These are phyloP conservation scores for Colletotrichum tropicicola DNA, from an alignment of 2,329 filamentous ascomycete genomes.

Conservation along the genomic window DNA sequence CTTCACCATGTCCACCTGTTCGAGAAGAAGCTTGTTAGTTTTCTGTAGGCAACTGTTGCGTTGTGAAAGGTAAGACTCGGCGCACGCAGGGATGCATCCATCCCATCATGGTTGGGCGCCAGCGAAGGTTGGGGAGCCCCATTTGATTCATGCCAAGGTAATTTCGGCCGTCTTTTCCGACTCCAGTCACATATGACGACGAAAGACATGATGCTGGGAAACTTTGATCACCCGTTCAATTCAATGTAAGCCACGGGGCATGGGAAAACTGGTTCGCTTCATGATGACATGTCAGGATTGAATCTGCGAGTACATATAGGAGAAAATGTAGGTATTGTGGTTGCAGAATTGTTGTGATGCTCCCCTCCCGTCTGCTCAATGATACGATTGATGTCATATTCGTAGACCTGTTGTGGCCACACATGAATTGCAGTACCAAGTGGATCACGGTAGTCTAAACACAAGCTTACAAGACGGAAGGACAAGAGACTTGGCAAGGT, in stretches of 20 bases:
- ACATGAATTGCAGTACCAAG: conserved; percentile 28
- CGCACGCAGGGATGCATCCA: conserved; percentile 23
- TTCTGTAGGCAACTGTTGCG: too few relatives aligned
- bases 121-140: background rate
- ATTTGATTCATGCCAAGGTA: conserved; percentile 32
- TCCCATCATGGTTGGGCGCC: background rate
- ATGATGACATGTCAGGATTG: background rate
- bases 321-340: too few relatives aligned
- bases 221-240: conserved; percentile 33
- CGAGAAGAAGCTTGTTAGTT: too few relatives aligned
- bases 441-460: conserved; percentile 14
- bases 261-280: conserved; percentile 32
- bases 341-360: too few relatives aligned
- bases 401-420: conserved; percentile 26
- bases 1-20: too few relatives aligned
- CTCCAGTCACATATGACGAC: conserved; percentile 38
- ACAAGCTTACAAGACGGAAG: background rate
- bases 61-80: conserved; percentile 20
- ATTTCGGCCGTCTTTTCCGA: conserved; percentile 32
- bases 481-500: background rate
- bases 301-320: conserved; percentile 30
- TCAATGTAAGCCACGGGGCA: conserved; percentile 34
- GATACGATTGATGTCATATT: conserved; percentile 12
- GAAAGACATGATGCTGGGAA: conserved; percentile 36
- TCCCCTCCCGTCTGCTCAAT: conserved; percentile 18